Evolutionary conservation across 345 rosid species (phyloP), one percentile per base, ranked within the genome.

Genomic region (Hibiscus trionum): DNA sequence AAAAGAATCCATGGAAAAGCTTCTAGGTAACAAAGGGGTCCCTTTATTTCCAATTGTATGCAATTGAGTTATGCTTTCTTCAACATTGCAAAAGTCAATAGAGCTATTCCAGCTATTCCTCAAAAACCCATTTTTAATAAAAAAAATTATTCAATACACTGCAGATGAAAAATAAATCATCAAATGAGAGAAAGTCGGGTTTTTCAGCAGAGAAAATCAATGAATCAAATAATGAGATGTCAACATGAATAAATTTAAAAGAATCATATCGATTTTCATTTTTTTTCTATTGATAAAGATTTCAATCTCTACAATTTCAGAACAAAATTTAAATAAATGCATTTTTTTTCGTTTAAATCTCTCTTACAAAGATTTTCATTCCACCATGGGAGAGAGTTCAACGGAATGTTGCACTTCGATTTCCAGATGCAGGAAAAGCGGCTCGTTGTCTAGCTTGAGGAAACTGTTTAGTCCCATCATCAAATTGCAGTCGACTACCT

Each of bases 1-100:
- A 72, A 95, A 90, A 24, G 97, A 95, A 63, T 89, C 90, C 42
- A 89, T 76, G 60, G 97, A 95, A 69, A 95, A 92, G 77, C 85
- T 82, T 70, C 77, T 75, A 14, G 88, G 92, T 84, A 90, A 76
- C 75, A 72, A 73, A 50, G 80, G 84, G 55, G 86, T 62, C 44
- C 86, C 77, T 29, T 73, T 82, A 72, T 80, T 77, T 19, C 97
- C 97, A 27, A 81, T 81, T 11, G 92, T 85, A 72, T 86, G 97
- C 77, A 95, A 81, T 84, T 95, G 99, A 12, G 97, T 86, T 61
- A 92, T 78, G 77, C 77, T 90, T 9, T 84, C 84, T 80, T 87
- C 89, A 0, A 77, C 75, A 15, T 87, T 89, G 88, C 99, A 95
- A 88, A 92, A 95, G 69, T 92, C 91, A 0, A 88, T 88, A 58